Evolutionary conservation across 768 basidiomycete genomes (phyloP).

Genomic region (Coprinopsis cinerea): DNA sequence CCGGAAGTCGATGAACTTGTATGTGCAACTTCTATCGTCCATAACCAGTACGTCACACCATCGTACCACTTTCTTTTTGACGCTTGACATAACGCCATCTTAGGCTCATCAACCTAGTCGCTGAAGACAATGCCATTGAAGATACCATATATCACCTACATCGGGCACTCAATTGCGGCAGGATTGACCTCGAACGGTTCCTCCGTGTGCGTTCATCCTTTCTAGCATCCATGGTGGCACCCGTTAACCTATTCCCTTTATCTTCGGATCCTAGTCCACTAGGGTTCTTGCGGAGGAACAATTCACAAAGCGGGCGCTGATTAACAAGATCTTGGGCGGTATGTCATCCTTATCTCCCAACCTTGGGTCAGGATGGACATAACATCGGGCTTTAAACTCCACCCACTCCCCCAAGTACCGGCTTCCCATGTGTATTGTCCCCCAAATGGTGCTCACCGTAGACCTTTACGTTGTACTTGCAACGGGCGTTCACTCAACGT

Average conservation of each 20-base stretch:
- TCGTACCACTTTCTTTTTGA: constrained; percentile 9
- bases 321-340: constrained; percentile 78
- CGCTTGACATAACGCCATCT: constrained; percentile 10
- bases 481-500: too few relatives aligned
- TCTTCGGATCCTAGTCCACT: constrained; percentile 47
- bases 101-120: constrained; percentile 92
- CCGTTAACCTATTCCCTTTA: constrained; percentile 5
- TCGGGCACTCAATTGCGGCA: constrained; percentile 82
- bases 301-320: constrained; percentile 92
- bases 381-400: constrained; percentile 1
- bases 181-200: constrained; percentile 93
- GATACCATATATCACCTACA: constrained; percentile 98
- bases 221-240: constrained; percentile 1
- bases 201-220: constrained; percentile 57
- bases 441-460: too few relatives aligned
- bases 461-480: too few relatives aligned
- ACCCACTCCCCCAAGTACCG: too few relatives aligned
- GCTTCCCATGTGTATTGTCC: too few relatives aligned
- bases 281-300: constrained; percentile 91
- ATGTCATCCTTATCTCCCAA: constrained; percentile 44
- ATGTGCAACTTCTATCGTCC: constrained; percentile 91
- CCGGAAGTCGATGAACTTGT: constrained; percentile 95
- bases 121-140: constrained; percentile 98
- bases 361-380: constrained; percentile 16
- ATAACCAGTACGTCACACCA: constrained; percentile 75